Percentiles rank a stretch among this genome's conserved stretches.
Evolutionary conservation across 1,284 basidiomycete genomes (phyloP).

Genomic region (Porodaedalea pini): DNA sequence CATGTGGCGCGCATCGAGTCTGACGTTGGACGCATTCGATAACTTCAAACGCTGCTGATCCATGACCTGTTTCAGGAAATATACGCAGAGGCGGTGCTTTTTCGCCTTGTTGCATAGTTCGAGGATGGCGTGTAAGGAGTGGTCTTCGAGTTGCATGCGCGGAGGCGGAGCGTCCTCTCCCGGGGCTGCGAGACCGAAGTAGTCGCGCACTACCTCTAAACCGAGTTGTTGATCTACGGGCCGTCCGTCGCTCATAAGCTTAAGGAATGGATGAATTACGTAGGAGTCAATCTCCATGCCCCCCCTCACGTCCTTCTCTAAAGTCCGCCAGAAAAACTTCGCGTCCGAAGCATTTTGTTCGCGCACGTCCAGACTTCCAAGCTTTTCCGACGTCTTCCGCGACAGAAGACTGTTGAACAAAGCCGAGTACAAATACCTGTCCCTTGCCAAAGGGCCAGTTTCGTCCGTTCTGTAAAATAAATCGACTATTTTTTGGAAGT

Average conservation of each 20-base stretch:
- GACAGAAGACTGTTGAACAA: constrained; percentile 53
- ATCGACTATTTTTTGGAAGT: constrained; percentile 65
- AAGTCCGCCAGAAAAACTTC: constrained; percentile 62
- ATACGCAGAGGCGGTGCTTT: constrained; percentile 44
- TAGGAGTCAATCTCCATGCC: constrained; percentile 49
- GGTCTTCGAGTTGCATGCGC: constrained; percentile 39
- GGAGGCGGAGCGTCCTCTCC: constrained; percentile 37
- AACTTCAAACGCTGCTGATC: constrained; percentile 26
- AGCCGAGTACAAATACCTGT: constrained; percentile 54
- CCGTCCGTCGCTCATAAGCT: constrained; percentile 50
- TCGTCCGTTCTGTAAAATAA: constrained; percentile 62
- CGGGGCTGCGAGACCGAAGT: constrained; percentile 53
- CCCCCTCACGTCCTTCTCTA: constrained; percentile 47
- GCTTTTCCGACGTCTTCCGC: constrained; percentile 23
- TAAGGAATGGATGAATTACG: constrained; percentile 47
- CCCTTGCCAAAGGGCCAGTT: constrained; percentile 53
- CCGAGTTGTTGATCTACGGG: constrained; percentile 57
- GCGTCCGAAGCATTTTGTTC: constrained; percentile 48
- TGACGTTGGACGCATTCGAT: constrained; percentile 30
- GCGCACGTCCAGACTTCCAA: constrained; percentile 17
- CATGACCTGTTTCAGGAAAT: constrained; percentile 58
- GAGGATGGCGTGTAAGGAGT: constrained; percentile 52
- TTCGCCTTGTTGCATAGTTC: constrained; percentile 49
- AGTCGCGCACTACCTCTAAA: constrained; percentile 58
- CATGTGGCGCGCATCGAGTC: constrained; percentile 52